phyloP scores from a whole-genome alignment of 2,329 filamentous ascomycete species.

The Zasmidium angulare region DNA sequence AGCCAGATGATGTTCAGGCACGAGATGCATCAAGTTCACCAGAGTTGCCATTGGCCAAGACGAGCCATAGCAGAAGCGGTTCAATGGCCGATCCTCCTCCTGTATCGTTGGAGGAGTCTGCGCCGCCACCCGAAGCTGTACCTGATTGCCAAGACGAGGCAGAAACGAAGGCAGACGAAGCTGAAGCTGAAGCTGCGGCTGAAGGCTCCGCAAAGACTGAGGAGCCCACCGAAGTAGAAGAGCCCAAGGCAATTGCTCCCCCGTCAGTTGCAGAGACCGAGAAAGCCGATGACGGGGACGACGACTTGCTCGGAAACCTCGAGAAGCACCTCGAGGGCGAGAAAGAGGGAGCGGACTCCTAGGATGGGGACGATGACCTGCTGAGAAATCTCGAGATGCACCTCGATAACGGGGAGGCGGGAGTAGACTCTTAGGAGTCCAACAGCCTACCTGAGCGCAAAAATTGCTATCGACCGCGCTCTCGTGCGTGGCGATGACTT shows the following conservation, averaged over 20 bases:
- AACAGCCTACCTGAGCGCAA: too few species aligned
- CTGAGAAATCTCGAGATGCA: too few species aligned
- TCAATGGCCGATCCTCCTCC: slow-evolving; percentile 28
- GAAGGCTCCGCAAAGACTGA: too few species aligned
- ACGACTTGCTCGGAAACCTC: slow-evolving; percentile 31
- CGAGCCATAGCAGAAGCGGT: slow-evolving; percentile 40
- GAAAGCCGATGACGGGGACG: slow-evolving; percentile 22
- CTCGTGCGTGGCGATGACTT: too few species aligned
- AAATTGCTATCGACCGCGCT: too few species aligned
- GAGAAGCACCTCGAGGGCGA: slow-evolving; percentile 25
- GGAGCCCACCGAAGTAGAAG: too few species aligned
- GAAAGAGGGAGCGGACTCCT: not conserved
- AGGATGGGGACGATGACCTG: too few species aligned
- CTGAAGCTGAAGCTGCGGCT: not conserved
- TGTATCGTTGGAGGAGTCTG: slow-evolving; percentile 6
- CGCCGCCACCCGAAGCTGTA: not conserved
- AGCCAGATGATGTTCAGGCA: slow-evolving; percentile 11
- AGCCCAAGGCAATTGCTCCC: too few species aligned
- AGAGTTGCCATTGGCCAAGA: slow-evolving; percentile 42
- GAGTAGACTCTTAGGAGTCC: not conserved
- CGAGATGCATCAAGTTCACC: slow-evolving; percentile 43
- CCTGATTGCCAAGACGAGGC: too few species aligned
- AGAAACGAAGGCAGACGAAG: slow-evolving; percentile 5
- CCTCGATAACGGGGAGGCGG: too few species aligned
- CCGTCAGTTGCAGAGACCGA: too few species aligned